These are phyloP conservation scores for Penicillium oxalicum DNA, from an alignment of 2,329 filamentous ascomycete species.

Conservation along the genomic window DNA sequence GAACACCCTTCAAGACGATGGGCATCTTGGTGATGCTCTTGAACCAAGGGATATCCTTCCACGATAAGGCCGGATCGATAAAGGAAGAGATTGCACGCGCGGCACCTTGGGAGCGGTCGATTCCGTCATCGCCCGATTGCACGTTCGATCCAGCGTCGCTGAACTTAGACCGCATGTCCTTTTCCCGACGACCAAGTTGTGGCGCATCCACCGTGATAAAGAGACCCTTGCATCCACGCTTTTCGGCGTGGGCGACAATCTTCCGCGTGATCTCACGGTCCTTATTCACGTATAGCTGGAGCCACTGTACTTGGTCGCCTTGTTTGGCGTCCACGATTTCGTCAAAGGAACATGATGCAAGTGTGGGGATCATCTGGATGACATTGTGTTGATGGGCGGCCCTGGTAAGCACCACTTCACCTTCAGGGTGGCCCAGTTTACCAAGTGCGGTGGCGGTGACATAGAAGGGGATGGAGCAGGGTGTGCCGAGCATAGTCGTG, in stretches of 20 bases:
- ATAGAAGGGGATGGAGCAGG: constrained; percentile 83
- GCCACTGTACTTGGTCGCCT: constrained; percentile 84
- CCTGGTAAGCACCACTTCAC: constrained; percentile 83
- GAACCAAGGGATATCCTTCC: constrained; percentile 95
- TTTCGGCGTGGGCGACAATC: constrained; percentile 88
- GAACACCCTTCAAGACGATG: constrained; percentile 92
- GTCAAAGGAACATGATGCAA: constrained; percentile 95
- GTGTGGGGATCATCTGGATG: constrained; percentile 96
- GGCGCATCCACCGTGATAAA: constrained; percentile 99
- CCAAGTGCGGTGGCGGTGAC: constrained; percentile 93
- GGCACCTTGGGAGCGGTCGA: constrained; percentile 85
- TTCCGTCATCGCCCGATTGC: constrained; percentile 61
- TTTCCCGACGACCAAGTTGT: constrained; percentile 88
- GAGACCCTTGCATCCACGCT: constrained; percentile 83
- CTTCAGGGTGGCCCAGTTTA: constrained; percentile 89
- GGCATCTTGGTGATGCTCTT: constrained; percentile 84
- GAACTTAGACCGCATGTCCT: constrained; percentile 96
- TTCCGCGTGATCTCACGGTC: constrained; percentile 82
- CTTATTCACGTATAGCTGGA: constrained; percentile 97
- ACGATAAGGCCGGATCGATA: constrained; percentile 89
- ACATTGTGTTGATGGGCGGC: constrained; percentile 81
- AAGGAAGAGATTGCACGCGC: constrained; percentile 93
- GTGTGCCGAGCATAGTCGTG: constrained; percentile 90
- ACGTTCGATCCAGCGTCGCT: constrained; percentile 76
- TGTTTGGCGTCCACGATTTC: constrained; percentile 83